phyloP scores from a whole-genome alignment of 1,284 basidiomycete species.

The Butyriboletus appendiculatus region DNA sequence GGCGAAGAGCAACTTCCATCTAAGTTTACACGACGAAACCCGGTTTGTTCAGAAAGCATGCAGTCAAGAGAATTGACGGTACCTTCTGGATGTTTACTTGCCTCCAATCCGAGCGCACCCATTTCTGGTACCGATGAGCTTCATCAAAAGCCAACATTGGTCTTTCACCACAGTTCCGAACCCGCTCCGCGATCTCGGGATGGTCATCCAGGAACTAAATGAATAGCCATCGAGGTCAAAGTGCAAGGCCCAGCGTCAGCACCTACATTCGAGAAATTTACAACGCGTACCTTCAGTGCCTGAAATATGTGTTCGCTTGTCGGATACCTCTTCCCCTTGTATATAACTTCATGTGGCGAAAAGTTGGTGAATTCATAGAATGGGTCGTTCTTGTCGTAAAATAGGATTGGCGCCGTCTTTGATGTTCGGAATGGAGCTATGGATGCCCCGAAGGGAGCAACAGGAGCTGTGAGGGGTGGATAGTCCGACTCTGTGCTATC shows the following conservation, averaged over 20 bases:
- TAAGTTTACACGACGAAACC: slow-evolving; percentile 24
- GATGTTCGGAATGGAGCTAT: slow-evolving; percentile 31
- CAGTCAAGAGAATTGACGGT: not conserved
- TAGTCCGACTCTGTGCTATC: slow-evolving; percentile 23
- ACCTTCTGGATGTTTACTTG: slow-evolving; percentile 63
- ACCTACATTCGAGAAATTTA: not conserved
- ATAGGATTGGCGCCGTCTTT: slow-evolving; percentile 44
- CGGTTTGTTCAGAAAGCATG: not conserved
- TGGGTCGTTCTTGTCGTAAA: slow-evolving; percentile 61
- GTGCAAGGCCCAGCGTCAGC: not conserved
- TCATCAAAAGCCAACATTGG: slow-evolving; percentile 66
- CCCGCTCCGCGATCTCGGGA: slow-evolving; percentile 62
- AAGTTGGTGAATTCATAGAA: slow-evolving; percentile 73
- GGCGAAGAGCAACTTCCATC: slow-evolving; percentile 62
- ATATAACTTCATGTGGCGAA: slow-evolving; percentile 56
- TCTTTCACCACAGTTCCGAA: slow-evolving; percentile 57
- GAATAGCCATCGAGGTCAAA: not conserved
- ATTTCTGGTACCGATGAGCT: slow-evolving; percentile 61
- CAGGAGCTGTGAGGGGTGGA: slow-evolving; percentile 37
- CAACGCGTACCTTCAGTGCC: slow-evolving; percentile 55
- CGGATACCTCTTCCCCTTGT: slow-evolving; percentile 59
- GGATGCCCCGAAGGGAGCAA: slow-evolving; percentile 30
- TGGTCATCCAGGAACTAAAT: slow-evolving; percentile 55
- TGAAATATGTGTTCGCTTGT: slow-evolving; percentile 72
- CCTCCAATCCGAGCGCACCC: slow-evolving; percentile 60